These are phyloP conservation scores for Sanguinoderma infundibulare DNA, from an alignment of 1,284 basidiomycete genomes.

Conservation along the genomic window DNA sequence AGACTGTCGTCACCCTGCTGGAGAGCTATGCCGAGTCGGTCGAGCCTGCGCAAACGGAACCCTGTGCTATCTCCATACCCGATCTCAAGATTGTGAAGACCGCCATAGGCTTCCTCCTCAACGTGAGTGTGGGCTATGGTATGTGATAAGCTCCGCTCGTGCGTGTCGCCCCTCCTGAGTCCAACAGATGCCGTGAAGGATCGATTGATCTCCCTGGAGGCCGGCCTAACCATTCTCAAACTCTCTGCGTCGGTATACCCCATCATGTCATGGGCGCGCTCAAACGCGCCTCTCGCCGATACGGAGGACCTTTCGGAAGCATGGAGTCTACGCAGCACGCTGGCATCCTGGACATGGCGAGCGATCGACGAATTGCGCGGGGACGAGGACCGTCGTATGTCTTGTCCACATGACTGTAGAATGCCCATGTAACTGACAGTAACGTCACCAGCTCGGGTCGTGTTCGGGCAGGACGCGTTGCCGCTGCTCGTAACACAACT, in stretches of 20 bases:
- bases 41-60: conserved; percentile 44
- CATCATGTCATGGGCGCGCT: conserved; percentile 58
- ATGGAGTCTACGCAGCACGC: conserved; percentile 66
- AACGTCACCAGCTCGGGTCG: conserved; percentile 41
- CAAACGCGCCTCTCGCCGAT: conserved; percentile 15
- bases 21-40: conserved; percentile 69
- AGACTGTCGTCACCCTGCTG: conserved; percentile 65
- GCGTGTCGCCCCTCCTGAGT: neutral
- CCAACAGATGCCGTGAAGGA: conserved; percentile 70
- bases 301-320: conserved; percentile 48
- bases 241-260: conserved; percentile 74
- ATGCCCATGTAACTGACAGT: neutral
- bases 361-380: conserved; percentile 46
- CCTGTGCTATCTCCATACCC: conserved; percentile 54
- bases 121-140: conserved; percentile 82
- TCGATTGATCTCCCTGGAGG: conserved; percentile 67
- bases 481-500: conserved; percentile 66
- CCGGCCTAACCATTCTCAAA: conserved; percentile 68
- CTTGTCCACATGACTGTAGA: neutral
- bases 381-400: conserved; percentile 32
- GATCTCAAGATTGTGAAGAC: conserved; percentile 80
- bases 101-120: conserved; percentile 80
- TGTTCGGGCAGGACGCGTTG: conserved; percentile 64
- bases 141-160: conserved; percentile 25
- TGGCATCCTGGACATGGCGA: conserved; percentile 80